Conservation (phyloP, 805 yeast species). For the Pichia manshurica region DNA sequence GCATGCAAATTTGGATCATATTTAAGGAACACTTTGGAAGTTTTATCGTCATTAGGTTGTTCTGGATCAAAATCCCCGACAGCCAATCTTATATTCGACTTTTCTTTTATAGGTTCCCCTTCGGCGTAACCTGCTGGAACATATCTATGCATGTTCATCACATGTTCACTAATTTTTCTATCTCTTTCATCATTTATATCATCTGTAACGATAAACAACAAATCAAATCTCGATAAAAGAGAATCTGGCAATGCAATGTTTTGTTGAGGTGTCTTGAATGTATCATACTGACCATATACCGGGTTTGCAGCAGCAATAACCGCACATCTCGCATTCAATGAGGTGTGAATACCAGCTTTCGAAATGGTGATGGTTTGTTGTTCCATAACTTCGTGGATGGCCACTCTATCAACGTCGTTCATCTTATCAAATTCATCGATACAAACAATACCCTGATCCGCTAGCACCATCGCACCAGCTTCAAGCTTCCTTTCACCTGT, state of each 20-base stretch:
- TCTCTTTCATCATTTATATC: slow-evolving; percentile 84
- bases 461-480: slow-evolving; percentile 99
- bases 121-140: slow-evolving; percentile 82
- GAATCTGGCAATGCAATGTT: slow-evolving; percentile 97
- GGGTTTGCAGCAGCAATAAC: slow-evolving; percentile 98
- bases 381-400: slow-evolving; percentile 99
- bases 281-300: slow-evolving; percentile 92
- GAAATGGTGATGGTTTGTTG: slow-evolving; percentile 98
- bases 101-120: slow-evolving; percentile 91
- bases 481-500: slow-evolving; percentile 95
- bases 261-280: slow-evolving; percentile 92
- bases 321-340: slow-evolving; percentile 92
- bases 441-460: slow-evolving; percentile 95
- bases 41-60: slow-evolving; percentile 36
- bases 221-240: slow-evolving; percentile 90
- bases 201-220: slow-evolving; percentile 91
- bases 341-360: slow-evolving; percentile 96
- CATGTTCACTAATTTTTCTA: slow-evolving; percentile 88
- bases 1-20: slow-evolving; percentile 70
- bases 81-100: slow-evolving; percentile 60
- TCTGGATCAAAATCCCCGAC: slow-evolving; percentile 63
- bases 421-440: slow-evolving; percentile 98
- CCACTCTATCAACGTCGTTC: slow-evolving; percentile 95
- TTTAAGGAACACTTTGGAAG: slow-evolving; percentile 73
- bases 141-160: slow-evolving; percentile 86